These are phyloP conservation scores for Oryza meyeriana DNA, from an alignment of 176 grass and related monocot species.

Conservation along the genomic window DNA sequence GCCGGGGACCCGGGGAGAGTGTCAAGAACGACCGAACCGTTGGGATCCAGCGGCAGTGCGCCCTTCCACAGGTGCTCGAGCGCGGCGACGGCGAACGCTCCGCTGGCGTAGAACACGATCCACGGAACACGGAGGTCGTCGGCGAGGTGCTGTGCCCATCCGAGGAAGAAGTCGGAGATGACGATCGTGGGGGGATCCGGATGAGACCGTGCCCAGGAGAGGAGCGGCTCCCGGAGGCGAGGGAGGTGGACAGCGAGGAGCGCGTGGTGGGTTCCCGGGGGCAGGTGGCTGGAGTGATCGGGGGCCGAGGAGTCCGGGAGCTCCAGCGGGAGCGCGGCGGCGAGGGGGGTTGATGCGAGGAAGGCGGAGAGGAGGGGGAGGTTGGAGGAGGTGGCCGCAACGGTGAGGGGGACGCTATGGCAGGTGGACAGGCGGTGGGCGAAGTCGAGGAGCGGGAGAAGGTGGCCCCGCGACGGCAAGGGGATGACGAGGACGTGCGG, in stretches of 20 bases:
- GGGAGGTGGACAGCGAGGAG: slow-evolving; percentile 23
- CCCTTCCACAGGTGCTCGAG: slow-evolving; percentile 27
- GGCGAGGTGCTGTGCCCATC: slow-evolving; percentile 38
- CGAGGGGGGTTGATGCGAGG: slow-evolving; percentile 29
- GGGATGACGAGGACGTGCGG: slow-evolving; percentile 37
- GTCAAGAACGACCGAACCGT: neutral
- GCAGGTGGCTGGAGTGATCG: slow-evolving; percentile 1
- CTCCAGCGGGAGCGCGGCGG: slow-evolving; percentile 8
- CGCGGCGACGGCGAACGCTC: slow-evolving; percentile 23
- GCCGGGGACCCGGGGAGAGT: slow-evolving; percentile 36
- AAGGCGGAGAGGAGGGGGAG: slow-evolving; percentile 44
- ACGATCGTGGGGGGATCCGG: slow-evolving; percentile 11
- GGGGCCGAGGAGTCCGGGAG: neutral
- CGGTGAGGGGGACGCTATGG: slow-evolving; percentile 22
- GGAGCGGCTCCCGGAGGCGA: slow-evolving; percentile 20
- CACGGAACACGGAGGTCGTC: slow-evolving; percentile 33
- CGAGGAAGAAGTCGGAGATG: slow-evolving; percentile 53
- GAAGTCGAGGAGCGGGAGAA: slow-evolving; percentile 42
- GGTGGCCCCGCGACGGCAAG: slow-evolving; percentile 38
- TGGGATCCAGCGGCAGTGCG: neutral
- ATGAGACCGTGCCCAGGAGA: slow-evolving; percentile 40
- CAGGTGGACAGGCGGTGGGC: slow-evolving; percentile 19
- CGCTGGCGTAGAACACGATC: slow-evolving; percentile 32
- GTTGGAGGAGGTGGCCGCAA: slow-evolving; percentile 23
- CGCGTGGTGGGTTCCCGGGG: slow-evolving; percentile 9